Base-by-base conservation (phyloP, 2,329 filamentous ascomycete genomes). In the Calonectria fujianensis region DNA sequence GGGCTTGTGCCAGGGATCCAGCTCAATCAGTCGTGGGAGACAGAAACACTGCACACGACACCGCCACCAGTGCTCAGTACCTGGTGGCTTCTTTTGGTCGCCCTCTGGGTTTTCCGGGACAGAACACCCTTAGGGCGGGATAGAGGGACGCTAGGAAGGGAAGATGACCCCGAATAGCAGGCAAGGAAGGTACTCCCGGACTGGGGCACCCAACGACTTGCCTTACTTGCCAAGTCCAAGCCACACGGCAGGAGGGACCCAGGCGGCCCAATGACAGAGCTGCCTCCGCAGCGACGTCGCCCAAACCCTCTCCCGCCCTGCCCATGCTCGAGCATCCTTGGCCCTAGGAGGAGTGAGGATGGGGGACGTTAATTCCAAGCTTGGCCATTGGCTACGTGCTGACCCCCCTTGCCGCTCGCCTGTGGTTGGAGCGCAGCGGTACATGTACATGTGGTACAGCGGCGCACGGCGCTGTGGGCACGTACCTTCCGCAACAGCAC, bases 221-320 rank as follows among this genome's bases (percentile, higher is more conserved):
- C 59, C 41, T 48, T 50, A 51, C 54, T 65, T 54, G 51, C 61
- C 51, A 70, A 70, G 72, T 35, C 54, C 31, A 66, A 64, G 63
- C 51, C 45, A 74, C 52, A 50, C 20, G 32, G 29, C 51, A 68
- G 69, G 63, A 24, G 54, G 64, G 51, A 35, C 50, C 67, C 57
- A 70, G 57, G 65, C 59, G 63, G 74, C 14, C 68, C 64, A 74
- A 70, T 64, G 69, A 76, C 66, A 69, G 64, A 66, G 72, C 72
- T 73, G 75, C 70, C 77, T 76, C 77, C 78, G 52, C 74, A 77
- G 74, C 69, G 52, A 79, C 75, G 68, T 79, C 73, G 78, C 45
- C 18, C 20, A 20, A 50, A 69, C 51, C 48, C 67, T 69, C 66
- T 64, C 37, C 37, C 59, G 59, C 59, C 37, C 59, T 59, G 32